These are phyloP conservation scores for Hymenoscyphus occultus DNA, from an alignment of 2,329 filamentous ascomycete species.

Conservation along the genomic window DNA sequence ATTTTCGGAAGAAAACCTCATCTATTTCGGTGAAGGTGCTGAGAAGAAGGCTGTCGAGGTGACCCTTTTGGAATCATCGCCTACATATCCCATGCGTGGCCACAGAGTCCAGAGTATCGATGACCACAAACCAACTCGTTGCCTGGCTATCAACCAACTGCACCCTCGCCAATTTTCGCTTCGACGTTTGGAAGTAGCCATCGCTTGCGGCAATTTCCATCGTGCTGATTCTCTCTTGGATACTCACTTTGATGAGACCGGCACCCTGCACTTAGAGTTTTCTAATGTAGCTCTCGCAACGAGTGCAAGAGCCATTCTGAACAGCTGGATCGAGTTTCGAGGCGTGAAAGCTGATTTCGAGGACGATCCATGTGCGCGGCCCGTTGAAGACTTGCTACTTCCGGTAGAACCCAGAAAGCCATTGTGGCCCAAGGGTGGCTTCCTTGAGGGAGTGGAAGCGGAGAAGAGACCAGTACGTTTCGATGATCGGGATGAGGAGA, in stretches of 20 bases:
- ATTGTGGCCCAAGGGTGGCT: conserved; percentile 13
- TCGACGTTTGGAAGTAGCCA: conserved; percentile 11
- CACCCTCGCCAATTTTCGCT: conserved; percentile 15
- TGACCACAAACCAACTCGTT: conserved; percentile 21
- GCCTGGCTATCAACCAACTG: conserved; percentile 23
- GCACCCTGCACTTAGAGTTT: conserved; percentile 29
- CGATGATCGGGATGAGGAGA: neutral
- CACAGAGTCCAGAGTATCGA: conserved; percentile 5
- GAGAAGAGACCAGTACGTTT: neutral
- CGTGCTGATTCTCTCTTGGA: conserved; percentile 21
- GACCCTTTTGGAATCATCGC: conserved; percentile 26
- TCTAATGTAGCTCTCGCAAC: conserved; percentile 22
- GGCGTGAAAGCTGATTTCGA: conserved; percentile 20
- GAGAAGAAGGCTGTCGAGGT: conserved; percentile 15
- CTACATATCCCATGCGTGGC: conserved; percentile 24
- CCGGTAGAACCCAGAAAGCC: conserved; percentile 11
- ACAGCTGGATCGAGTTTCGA: conserved; percentile 15
- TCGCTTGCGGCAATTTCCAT: conserved; percentile 14
- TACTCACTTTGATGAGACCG: conserved; percentile 23
- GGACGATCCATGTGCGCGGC: conserved; percentile 28
- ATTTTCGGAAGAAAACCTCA: conserved; percentile 18
- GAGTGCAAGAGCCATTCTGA: conserved; percentile 21
- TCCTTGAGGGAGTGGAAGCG: neutral
- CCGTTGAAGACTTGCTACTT: conserved; percentile 24
- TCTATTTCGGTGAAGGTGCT: conserved; percentile 17